These are phyloP conservation scores for Penicillium sp. DNA, from an alignment of 2,329 filamentous ascomycete species.

Conservation along the genomic window DNA sequence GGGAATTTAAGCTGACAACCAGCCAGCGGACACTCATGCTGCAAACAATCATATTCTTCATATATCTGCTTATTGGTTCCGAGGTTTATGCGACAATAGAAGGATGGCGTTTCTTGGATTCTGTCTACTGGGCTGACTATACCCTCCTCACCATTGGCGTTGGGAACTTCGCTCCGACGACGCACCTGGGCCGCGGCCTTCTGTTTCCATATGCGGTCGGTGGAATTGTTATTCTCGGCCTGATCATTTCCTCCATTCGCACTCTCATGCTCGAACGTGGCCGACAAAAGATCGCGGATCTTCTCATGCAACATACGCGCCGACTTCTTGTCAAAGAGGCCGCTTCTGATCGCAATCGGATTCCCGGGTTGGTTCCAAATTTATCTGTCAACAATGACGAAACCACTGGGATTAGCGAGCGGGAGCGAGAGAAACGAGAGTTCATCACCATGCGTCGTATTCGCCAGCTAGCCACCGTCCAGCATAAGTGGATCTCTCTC, in stretches of 20 bases:
- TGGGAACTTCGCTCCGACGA: slow-evolving; percentile 36
- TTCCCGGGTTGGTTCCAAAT: slow-evolving; percentile 21
- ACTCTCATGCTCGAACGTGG: slow-evolving; percentile 44
- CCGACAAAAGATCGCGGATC: slow-evolving; percentile 40
- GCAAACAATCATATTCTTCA: slow-evolving; percentile 47
- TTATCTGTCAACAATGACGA: slow-evolving; percentile 14
- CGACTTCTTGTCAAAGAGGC: slow-evolving; percentile 33
- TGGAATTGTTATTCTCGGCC: slow-evolving; percentile 39
- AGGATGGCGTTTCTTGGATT: slow-evolving; percentile 39
- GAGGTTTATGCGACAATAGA: slow-evolving; percentile 44
- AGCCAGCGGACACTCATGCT: slow-evolving; percentile 59
- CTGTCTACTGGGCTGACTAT: slow-evolving; percentile 41
- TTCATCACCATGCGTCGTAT: slow-evolving; percentile 54
- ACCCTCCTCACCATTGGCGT: slow-evolving; percentile 43
- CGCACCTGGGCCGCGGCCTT: slow-evolving; percentile 38
- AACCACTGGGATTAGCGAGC: slow-evolving; percentile 14
- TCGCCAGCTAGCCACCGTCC: slow-evolving; percentile 44
- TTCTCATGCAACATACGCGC: slow-evolving; percentile 40
- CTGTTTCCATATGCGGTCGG: slow-evolving; percentile 42
- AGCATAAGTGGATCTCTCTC: slow-evolving; percentile 49
- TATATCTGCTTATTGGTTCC: slow-evolving; percentile 46
- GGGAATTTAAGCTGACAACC: slow-evolving; percentile 59
- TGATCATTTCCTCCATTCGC: slow-evolving; percentile 41
- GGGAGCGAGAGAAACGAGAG: slow-evolving; percentile 36
- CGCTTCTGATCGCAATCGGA: slow-evolving; percentile 14